Base-by-base conservation (phyloP, 345 rosid genomes). In the Raphanus sativus region DNA sequence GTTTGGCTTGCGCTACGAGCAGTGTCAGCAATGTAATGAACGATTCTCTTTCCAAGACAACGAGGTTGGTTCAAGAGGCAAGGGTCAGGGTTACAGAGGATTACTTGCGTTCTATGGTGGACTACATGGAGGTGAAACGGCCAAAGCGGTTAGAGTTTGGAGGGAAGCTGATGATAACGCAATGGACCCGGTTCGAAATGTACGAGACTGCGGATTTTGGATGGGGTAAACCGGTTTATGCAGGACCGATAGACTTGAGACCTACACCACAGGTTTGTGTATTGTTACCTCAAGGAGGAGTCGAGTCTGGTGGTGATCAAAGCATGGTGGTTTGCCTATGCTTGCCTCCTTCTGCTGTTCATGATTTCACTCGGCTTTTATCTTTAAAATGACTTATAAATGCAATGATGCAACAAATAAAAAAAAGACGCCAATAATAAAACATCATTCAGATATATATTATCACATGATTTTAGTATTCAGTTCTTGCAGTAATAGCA, bases 181-280 rank as follows among this genome's bases (percentile, higher is more conserved):
- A 94, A 29, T 90, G 98, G 98, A 91, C 97, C 8, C 87, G 93
- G 74, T 89, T 94, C 69, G 83, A 90, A 0, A 88, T 90, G 34
- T 89, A 92, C 16, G 97, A 92, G 69, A 86, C 85, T 13, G 93
- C 97, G 1, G 97, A 92, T 84, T 94, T 92, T 29, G 97, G 98
- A 5, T 92, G 97, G 91, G 98, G 97, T 38, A 86, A 84, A 81
- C 96, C 97, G 28, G 24, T 82, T 70, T 94, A 88, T 30, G 97
- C 97, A 0, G 97, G 97, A 13, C 97, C 95, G 0, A 87, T 89
- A 40, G 97, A 94, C 86, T 77, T 94, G 38, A 94, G 93, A 6
- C 97, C 96, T 30, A 92, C 97, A 0, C 97, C 98, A 45, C 98
- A 91, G 71, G 94, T 94, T 25, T 91, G 97, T 70, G 89, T 94